Conservation (phyloP, 2,329 filamentous ascomycete species). For the Colletotrichum orchidophilum region DNA sequence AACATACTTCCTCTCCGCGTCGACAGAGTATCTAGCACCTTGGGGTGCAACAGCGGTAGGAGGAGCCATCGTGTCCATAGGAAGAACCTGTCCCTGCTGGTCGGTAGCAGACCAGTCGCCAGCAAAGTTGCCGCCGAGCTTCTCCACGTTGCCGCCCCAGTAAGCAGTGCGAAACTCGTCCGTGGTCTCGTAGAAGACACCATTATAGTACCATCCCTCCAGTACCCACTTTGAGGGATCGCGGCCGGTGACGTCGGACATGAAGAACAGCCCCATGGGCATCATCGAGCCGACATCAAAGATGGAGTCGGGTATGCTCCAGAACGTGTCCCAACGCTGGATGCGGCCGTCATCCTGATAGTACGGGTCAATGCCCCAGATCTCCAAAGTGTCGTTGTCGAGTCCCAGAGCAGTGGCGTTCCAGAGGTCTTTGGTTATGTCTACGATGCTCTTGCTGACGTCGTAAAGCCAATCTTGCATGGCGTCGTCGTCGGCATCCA, state of each 20-base stretch:
- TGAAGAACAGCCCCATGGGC: slow-evolving; percentile 55
- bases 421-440: slow-evolving; percentile 56
- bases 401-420: slow-evolving; percentile 46
- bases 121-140: slow-evolving; percentile 56
- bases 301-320: slow-evolving; percentile 46
- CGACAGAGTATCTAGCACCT: slow-evolving; percentile 52
- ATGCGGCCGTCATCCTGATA: slow-evolving; percentile 52
- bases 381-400: slow-evolving; percentile 52
- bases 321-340: slow-evolving; percentile 59
- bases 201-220: slow-evolving; percentile 63
- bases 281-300: slow-evolving; percentile 55
- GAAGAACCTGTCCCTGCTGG: slow-evolving; percentile 46
- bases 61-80: slow-evolving; percentile 45
- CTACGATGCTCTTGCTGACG: slow-evolving; percentile 41
- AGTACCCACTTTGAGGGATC: slow-evolving; percentile 61
- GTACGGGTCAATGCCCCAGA: slow-evolving; percentile 54
- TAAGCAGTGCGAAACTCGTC: slow-evolving; percentile 57
- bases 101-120: slow-evolving; percentile 57
- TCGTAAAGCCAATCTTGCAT: slow-evolving; percentile 46
- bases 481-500: slow-evolving; percentile 47
- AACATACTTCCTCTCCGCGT: slow-evolving; percentile 53
- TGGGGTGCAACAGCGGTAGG: slow-evolving; percentile 41
- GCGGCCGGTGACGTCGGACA: slow-evolving; percentile 58
- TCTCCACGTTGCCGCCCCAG: slow-evolving; percentile 53
- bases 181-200: slow-evolving; percentile 60